Evolutionary conservation across 306 rosid species (phyloP).

Genomic region (Oemleria cerasiformis): DNA sequence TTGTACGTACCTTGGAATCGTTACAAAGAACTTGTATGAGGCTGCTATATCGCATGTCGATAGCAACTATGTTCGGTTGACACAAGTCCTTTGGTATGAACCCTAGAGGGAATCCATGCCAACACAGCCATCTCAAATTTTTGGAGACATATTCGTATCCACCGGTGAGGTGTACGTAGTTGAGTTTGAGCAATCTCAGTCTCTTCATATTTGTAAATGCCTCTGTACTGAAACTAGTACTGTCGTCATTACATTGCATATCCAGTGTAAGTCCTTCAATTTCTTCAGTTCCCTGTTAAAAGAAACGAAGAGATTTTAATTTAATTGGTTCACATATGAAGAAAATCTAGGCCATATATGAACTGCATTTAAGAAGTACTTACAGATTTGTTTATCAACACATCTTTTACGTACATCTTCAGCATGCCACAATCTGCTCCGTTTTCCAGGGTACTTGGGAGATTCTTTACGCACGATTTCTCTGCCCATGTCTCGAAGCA

Average conservation of each 20-base stretch:
- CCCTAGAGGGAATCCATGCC: too few relatives aligned
- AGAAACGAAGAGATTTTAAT: too few relatives aligned
- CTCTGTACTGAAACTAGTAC: not conserved
- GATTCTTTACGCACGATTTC: slow-evolving; percentile 36
- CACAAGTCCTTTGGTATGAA: not conserved
- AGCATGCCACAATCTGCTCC: slow-evolving; percentile 12
- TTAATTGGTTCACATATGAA: too few relatives aligned
- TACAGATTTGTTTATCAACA: not conserved
- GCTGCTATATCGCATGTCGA: slow-evolving; percentile 33
- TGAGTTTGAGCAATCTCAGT: slow-evolving; percentile 42
- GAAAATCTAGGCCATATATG: too few relatives aligned
- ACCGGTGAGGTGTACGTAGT: too few relatives aligned
- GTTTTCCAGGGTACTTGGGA: slow-evolving; percentile 7
- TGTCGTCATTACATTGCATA: not conserved
- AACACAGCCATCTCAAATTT: too few relatives aligned
- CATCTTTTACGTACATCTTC: not conserved
- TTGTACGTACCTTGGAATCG: too few relatives aligned
- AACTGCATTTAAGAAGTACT: too few relatives aligned
- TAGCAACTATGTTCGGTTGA: slow-evolving; percentile 18
- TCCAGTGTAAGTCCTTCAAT: slow-evolving; percentile 22
- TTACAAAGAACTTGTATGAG: slow-evolving; percentile 10
- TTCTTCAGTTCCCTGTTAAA: slow-evolving; percentile 3
- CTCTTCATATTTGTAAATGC: slow-evolving; percentile 34
- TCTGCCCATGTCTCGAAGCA: slow-evolving; percentile 44
- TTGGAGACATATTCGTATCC: slow-evolving; percentile 28